phyloP scores from a whole-genome alignment of 352 stramenopile species.

The Aphanomyces astaci region DNA sequence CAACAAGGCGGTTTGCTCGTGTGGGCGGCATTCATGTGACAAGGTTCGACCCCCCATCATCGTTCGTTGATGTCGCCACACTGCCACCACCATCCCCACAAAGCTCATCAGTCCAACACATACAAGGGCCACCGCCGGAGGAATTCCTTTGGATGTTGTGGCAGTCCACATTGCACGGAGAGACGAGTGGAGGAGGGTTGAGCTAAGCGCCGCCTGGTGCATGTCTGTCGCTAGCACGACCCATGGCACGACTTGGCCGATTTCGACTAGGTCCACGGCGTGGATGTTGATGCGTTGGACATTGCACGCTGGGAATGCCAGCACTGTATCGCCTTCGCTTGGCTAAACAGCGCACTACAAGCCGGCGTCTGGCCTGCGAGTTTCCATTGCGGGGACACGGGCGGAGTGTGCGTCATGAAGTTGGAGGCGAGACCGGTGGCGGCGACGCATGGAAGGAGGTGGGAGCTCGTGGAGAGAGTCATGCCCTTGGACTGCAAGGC shows the following conservation, averaged over 20 bases:
- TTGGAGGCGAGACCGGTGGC: conserved; percentile 10
- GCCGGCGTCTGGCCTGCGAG: not conserved
- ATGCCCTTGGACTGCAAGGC: not conserved
- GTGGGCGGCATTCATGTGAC: not conserved
- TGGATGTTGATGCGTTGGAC: conserved; percentile 10
- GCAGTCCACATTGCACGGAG: not conserved
- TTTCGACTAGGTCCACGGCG: not conserved
- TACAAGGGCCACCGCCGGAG: not conserved
- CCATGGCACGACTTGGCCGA: not conserved
- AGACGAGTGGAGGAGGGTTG: too few relatives aligned
- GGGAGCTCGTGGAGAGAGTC: not conserved
- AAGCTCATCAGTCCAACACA: too few relatives aligned
- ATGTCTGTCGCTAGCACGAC: not conserved
- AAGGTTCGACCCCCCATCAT: too few relatives aligned
- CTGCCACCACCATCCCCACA: too few relatives aligned
- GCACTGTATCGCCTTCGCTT: not conserved
- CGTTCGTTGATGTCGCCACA: too few relatives aligned
- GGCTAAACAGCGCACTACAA: conserved; percentile 6
- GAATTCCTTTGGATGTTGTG: not conserved
- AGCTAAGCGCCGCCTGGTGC: too few relatives aligned
- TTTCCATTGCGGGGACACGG: not conserved
- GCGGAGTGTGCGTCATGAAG: conserved; percentile 13
- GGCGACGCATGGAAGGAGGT: conserved; percentile 16
- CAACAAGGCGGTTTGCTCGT: not conserved
- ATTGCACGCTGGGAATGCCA: not conserved